Evolutionary conservation across 139 green algal species (phyloP), one percentile per base, ranked within the genome.

Genomic region (Edaphochlamys debaryana): DNA sequence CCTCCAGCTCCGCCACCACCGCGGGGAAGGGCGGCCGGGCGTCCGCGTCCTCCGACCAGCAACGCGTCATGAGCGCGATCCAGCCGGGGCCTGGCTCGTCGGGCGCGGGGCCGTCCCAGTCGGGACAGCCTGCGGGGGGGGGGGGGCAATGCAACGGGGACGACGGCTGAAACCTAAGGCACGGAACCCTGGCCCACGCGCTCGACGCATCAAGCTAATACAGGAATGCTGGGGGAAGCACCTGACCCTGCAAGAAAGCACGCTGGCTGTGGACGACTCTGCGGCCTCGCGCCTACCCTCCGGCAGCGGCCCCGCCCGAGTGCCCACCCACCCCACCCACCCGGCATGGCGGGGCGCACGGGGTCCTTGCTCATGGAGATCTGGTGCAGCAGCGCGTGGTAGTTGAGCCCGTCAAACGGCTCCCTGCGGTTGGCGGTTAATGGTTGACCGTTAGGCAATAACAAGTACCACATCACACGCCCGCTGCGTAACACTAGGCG

Each of bases 351-450:
- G 8, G 94, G 94, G 17, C 92, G 80, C 48, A 96, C 45, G 19
- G 79, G 85, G 6, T 87, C 72, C 4, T 63, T 76, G 63, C 74
- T 88, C 58, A 80, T 90, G 66, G 89, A 92, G 69, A 96, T 92
- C 64, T 93, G 88, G 83, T 95, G 91, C 88, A 96, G 86, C 60
- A 96, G 90, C 17, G 93, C 93, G 60, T 96, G 93, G 86, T 96
- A 97, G 82, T 96, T 96, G 68, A 95, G 82, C 54, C 92, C 91
- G 8, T 95, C 87, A 50, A 90, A 96, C 0, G 93, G 91, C 89
- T 96, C 90, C 40, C 73, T 58, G 69, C 40, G 38, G 36, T 29
- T 3, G 50, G 13, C 45, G 45, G 45, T n/a, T n/a, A n/a, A n/a
- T n/a, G n/a, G n/a, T n/a, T n/a, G n/a, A n/a, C n/a, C n/a, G n/a